Base-by-base conservation (phyloP, 2,329 filamentous ascomycete genomes). In the Rosellinia necatrix region DNA sequence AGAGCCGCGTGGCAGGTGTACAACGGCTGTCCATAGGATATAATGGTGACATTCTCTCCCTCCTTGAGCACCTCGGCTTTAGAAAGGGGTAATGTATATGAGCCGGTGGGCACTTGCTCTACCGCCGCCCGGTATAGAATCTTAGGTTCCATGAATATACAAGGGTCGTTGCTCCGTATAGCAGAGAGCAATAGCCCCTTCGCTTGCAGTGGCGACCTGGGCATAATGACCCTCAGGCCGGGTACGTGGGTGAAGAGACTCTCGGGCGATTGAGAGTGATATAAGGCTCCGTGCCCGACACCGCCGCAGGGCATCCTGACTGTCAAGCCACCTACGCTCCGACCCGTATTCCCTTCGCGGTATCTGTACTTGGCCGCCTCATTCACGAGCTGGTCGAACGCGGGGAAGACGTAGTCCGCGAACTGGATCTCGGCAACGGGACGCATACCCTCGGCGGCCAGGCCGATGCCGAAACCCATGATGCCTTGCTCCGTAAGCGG, bases 371-470 rank as follows among this genome's bases (percentile, higher is more conserved):
- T 96, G 58, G 91, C 90, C 0, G 90, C 92, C 74, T 97, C 92
- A 68, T 96, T 96, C 68, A 96, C 91, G 27, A 97, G 82, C 76
- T 97, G 92, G 69, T 97, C 92, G 67, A 96, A 96, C 0, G 92
- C 92, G 2, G 92, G 92, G 71, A 87, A 96, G 51, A 96, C 87
- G 71, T 97, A 97, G 71, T 97, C 92, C 56, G 92, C 92, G 69
- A 97, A 97, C 71, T 97, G 92, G 52, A 97, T 92, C 77, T 99
- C 94, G 0, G 93, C 93, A 21, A 97, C 84, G 0, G 94, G 91
- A 54, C 89, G 88, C 89, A 96, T 92, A 21, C 93, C 93, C 76
- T 96, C 89, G 6, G 91, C 90, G 0, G 93, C 92, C 30, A 88
- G 85, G 2, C 94, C 94, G 64, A 97, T 92, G 9, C 88, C 94